Base-by-base conservation (phyloP, 2,329 filamentous ascomycete genomes). In the Nigrospora osmanthi region DNA sequence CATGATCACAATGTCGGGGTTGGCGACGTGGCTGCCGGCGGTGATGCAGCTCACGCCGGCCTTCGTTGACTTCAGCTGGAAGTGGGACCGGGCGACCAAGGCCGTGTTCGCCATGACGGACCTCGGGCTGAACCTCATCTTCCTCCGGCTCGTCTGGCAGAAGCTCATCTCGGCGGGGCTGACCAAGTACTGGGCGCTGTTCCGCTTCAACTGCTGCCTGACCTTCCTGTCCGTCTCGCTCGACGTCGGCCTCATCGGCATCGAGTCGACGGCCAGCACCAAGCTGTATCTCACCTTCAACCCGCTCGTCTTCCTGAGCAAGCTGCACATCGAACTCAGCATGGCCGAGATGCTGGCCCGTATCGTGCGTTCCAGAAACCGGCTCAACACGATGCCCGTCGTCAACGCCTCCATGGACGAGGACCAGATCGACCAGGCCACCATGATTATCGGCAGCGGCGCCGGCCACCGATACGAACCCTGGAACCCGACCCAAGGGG, bases 41-140 rank as follows among this genome's bases (percentile, higher is more conserved):
- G 16, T 31, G 16, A 19, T 41, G 31, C 39, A 41, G 39, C 19
- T 41, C 17, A 30, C 33, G 19, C 14, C 40, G 12, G 28, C 23
- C 33, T 35, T 42, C 33, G 28, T 36, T 14, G 32, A 12, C 33
- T 32, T 76, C 45, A 77, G 77, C 48, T 54, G 65, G 0, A 56
- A 72, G 23, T 78, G 73, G 75, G 75, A 78, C 43, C 69, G 72
- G 23, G 58, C 65, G 34, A 73, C 72, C 13, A 78, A 78, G 47
- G 62, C 69, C 1, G 58, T 77, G 3, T 75, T 75, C 47, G 54
- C 75, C 2, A 41, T 73, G 2, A 63, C 76, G 10, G 73, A 78
- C 45, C 71, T 65, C 1, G 56, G 54, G 0, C 63, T 78, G 14
- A 77, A 77, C 46, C 69, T 63, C 54, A 74, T 73, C 49, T 78